These are phyloP conservation scores for Coemansia guatemalensis DNA, from an alignment of 192 early-diverging fungal genomes.

Conservation along the genomic window DNA sequence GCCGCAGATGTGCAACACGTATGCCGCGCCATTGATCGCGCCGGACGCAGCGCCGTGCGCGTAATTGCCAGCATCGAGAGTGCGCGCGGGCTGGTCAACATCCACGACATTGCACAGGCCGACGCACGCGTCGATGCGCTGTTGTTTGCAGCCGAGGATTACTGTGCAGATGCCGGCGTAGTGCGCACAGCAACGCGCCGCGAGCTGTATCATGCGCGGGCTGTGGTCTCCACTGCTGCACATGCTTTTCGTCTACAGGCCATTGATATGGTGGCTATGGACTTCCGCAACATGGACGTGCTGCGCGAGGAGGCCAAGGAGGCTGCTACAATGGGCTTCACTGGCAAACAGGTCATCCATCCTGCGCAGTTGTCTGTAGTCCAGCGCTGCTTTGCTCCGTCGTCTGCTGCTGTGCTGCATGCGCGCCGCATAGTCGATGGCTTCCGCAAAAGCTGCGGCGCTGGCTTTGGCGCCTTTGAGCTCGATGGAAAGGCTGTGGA, in stretches of 20 bases:
- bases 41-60: conserved; percentile 63
- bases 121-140: conserved; percentile 80
- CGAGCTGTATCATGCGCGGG: conserved; percentile 82
- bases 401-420: conserved; percentile 60
- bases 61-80: conserved; percentile 91
- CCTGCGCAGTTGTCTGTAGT: conserved; percentile 85
- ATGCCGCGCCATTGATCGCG: conserved; percentile 74
- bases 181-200: conserved; percentile 66
- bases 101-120: conserved; percentile 77
- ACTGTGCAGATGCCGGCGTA: conserved; percentile 85
- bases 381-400: conserved; percentile 76
- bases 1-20: conserved; percentile 67
- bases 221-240: conserved; percentile 77
- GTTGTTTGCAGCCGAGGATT: conserved; percentile 94
- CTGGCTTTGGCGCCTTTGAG: conserved; percentile 87
- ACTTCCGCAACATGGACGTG: conserved; percentile 70
- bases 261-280: conserved; percentile 93
- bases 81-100: conserved; percentile 81
- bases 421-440: conserved; percentile 73
- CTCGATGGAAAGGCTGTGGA: conserved; percentile 94
- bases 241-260: conserved; percentile 84
- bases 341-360: conserved; percentile 96
- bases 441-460: conserved; percentile 60
- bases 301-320: conserved; percentile 80
- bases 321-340: conserved; percentile 89